Evolutionary conservation across 148 eudicot genomes (phyloP).

Genomic region (Amaranthus palmeri): DNA sequence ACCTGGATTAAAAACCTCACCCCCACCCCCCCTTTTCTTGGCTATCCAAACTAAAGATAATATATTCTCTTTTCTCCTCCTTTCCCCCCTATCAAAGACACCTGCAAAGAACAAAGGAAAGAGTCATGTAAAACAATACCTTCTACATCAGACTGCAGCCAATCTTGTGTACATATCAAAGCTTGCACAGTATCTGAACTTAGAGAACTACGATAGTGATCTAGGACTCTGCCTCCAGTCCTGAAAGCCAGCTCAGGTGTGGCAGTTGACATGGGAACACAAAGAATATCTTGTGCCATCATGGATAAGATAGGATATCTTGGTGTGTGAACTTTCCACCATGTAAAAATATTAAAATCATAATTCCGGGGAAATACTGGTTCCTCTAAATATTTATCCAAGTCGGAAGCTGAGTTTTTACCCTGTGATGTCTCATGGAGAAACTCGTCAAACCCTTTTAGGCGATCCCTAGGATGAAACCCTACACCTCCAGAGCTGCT

Average conservation of each 20-base stretch:
- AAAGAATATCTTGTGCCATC: slow-evolving; percentile 91
- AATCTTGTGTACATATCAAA: slow-evolving; percentile 91
- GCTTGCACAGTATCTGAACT: slow-evolving; percentile 77
- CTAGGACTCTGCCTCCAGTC: slow-evolving; percentile 65
- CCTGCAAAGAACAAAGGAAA: not conserved
- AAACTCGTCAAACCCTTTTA: slow-evolving; percentile 85
- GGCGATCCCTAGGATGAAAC: slow-evolving; percentile 61
- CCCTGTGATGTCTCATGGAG: slow-evolving; percentile 83
- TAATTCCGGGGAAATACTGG: slow-evolving; percentile 75
- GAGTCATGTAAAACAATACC: slow-evolving; percentile 29
- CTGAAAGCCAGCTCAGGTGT: slow-evolving; percentile 62
- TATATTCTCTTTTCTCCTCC: too few relatives aligned
- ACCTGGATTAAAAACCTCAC: too few relatives aligned
- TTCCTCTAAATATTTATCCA: slow-evolving; percentile 91
- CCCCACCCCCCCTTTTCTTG: too few relatives aligned
- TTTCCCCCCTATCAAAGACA: slow-evolving; percentile 1
- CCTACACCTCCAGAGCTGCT: slow-evolving; percentile 45
- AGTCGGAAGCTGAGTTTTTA: slow-evolving; percentile 62
- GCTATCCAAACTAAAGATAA: too few relatives aligned
- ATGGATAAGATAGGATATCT: slow-evolving; percentile 85
- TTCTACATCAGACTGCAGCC: slow-evolving; percentile 66
- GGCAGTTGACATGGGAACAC: slow-evolving; percentile 68
- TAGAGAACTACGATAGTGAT: slow-evolving; percentile 59
- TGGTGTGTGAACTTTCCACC: slow-evolving; percentile 99
- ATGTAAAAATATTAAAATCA: slow-evolving; percentile 76